A percentile compares a stretch with the other conserved stretches of the same genome.
These are phyloP conservation scores for Trametes hirsuta DNA, from an alignment of 1,284 basidiomycete species.

Conservation along the genomic window DNA sequence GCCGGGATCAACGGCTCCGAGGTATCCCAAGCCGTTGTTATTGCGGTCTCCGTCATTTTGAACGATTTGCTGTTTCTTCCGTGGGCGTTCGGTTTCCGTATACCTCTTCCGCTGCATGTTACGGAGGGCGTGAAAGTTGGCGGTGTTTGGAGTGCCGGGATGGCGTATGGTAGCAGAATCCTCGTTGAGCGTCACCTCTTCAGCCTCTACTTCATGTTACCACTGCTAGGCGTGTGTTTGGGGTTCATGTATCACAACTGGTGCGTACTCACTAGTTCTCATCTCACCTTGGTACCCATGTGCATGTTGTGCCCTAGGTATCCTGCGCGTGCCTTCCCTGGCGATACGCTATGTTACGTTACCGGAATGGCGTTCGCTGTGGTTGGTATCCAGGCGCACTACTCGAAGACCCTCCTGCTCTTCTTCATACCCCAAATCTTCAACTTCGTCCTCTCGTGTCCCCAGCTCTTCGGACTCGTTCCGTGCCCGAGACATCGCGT, in stretches of 20 bases:
- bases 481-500: constrained; percentile 94
- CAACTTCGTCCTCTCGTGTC: constrained; percentile 95
- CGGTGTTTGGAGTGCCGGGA: constrained; percentile 79
- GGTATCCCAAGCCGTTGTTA: constrained; percentile 91
- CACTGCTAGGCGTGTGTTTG: constrained; percentile 86
- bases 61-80: constrained; percentile 95
- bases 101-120: constrained; percentile 72
- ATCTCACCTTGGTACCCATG: too few relatives aligned
- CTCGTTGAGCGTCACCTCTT: constrained; percentile 92
- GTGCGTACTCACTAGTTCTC: constrained; percentile 48
- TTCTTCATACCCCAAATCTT: constrained; percentile 99
- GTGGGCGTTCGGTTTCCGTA: constrained; percentile 72
- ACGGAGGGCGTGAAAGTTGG: constrained; percentile 73
- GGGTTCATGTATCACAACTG: constrained; percentile 95
- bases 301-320: constrained; percentile 64
- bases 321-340: constrained; percentile 92
- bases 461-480: constrained; percentile 93
- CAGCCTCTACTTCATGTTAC: constrained; percentile 96
- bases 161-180: constrained; percentile 84
- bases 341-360: constrained; percentile 98
- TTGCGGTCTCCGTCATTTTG: constrained; percentile 86
- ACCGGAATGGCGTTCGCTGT: constrained; percentile 98
- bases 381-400: constrained; percentile 95
- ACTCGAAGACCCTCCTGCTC: constrained; percentile 93
- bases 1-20: constrained; percentile 98